These are phyloP conservation scores for Mycena pura DNA, from an alignment of 768 basidiomycete species.

Conservation along the genomic window DNA sequence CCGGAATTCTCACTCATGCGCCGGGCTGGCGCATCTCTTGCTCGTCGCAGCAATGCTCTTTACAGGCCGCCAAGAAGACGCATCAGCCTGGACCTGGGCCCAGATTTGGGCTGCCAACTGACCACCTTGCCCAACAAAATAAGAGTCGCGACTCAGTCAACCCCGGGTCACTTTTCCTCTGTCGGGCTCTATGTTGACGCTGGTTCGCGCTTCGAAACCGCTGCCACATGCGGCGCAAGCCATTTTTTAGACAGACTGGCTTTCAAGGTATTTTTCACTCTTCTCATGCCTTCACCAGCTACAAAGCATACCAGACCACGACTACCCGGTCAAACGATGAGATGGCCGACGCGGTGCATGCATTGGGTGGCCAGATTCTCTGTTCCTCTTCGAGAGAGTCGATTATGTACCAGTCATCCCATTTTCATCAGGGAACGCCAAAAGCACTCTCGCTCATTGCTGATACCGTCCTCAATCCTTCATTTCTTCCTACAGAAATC, in stretches of 20 bases:
- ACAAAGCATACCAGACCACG: constrained; percentile 65
- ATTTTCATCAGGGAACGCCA: constrained; percentile 84
- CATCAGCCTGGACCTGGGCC: constrained; percentile 30
- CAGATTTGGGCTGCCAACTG: constrained; percentile 52
- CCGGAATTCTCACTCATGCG: constrained; percentile 51
- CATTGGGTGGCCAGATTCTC: constrained; percentile 89
- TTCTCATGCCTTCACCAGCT: constrained; percentile 2
- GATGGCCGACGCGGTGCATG: constrained; percentile 83
- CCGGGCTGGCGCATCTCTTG: constrained; percentile 43
- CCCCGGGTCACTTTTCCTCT: constrained; percentile 93
- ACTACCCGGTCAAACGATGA: constrained; percentile 70
- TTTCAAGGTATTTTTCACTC: constrained; percentile 74
- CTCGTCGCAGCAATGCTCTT: constrained; percentile 41
- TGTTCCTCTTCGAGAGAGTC: constrained; percentile 91
- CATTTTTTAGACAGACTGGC: constrained; percentile 96
- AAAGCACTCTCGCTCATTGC: constrained; percentile 87
- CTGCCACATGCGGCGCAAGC: constrained; percentile 76
- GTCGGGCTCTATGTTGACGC: constrained; percentile 94
- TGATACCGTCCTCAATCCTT: constrained; percentile 85
- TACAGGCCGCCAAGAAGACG: constrained; percentile 30
- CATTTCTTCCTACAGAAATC: constrained; percentile 79
- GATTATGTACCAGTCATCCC: constrained; percentile 98
- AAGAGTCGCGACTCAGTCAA: constrained; percentile 88
- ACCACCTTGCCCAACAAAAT: constrained; percentile 93
- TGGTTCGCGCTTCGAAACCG: constrained; percentile 87